A percentile compares a stretch with the other conserved stretches of the same genome.
These are phyloP conservation scores for Cladosporium sp. DNA, from an alignment of 2,329 filamentous ascomycete species.

Conservation along the genomic window DNA sequence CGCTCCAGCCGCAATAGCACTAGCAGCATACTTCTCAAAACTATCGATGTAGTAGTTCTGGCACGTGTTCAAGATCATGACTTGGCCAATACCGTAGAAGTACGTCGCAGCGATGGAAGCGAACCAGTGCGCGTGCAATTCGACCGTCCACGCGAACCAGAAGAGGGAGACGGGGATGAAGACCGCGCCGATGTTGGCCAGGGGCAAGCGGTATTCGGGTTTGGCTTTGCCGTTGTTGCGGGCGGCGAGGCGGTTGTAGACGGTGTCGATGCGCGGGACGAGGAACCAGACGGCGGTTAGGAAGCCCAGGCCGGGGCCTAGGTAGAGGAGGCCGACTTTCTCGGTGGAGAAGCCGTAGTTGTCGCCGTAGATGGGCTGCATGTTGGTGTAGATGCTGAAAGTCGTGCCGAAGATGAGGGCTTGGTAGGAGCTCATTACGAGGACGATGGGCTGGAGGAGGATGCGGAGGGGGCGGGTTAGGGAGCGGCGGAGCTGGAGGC, in stretches of 20 bases:
- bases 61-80: conserved; percentile 54
- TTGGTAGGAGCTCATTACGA: conserved; percentile 49
- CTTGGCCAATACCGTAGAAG: conserved; percentile 55
- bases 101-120: conserved; percentile 45
- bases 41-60: conserved; percentile 58
- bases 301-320: conserved; percentile 48
- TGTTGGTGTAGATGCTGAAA: conserved; percentile 51
- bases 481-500: conserved; percentile 39
- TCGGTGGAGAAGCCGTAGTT: conserved; percentile 49
- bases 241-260: conserved; percentile 48
- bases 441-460: conserved; percentile 48
- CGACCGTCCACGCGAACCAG: conserved; percentile 47
- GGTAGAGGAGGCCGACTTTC: conserved; percentile 48
- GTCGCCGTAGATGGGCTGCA: conserved; percentile 48
- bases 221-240: conserved; percentile 42
- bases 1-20: conserved; percentile 52
- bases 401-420: conserved; percentile 51
- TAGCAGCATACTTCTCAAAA: conserved; percentile 53
- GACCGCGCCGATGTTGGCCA: conserved; percentile 48
- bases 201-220: conserved; percentile 48
- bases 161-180: conserved; percentile 47
- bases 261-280: conserved; percentile 48
- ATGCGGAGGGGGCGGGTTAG: conserved; percentile 45
- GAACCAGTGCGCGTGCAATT: conserved; percentile 44
- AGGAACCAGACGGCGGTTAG: conserved; percentile 48